These are phyloP conservation scores for Juncus effusus DNA, from an alignment of 176 grass and related monocot species.

Conservation along the genomic window DNA sequence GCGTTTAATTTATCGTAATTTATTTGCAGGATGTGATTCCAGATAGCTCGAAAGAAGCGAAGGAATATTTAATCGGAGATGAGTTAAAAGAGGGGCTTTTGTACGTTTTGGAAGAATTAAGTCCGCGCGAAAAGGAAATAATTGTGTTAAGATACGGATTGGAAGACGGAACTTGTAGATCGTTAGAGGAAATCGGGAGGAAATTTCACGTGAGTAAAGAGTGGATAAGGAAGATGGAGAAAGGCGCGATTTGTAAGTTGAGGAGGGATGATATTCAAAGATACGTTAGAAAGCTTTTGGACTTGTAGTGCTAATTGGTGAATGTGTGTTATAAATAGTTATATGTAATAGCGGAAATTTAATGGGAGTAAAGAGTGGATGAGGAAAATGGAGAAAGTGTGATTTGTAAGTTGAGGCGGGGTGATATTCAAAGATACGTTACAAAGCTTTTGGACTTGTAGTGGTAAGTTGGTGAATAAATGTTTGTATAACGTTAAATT, in stretches of 20 bases:
- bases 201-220: constrained; percentile 63
- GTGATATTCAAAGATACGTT: constrained; percentile 36
- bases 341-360: not conserved
- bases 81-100: constrained; percentile 52
- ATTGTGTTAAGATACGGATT: constrained; percentile 57
- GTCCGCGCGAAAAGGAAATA: constrained; percentile 49
- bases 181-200: constrained; percentile 65
- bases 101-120: constrained; percentile 48
- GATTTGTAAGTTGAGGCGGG: constrained; percentile 56
- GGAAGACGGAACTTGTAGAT: constrained; percentile 59
- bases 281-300: constrained; percentile 18
- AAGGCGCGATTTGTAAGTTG: constrained; percentile 55
- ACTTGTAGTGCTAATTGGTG: not conserved
- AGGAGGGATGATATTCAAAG: constrained; percentile 48
- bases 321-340: not conserved
- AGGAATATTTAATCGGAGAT: constrained; percentile 40
- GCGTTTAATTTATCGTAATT: not conserved
- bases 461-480: not conserved
- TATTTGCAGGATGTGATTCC: constrained; percentile 55
- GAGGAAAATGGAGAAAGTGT: constrained; percentile 74
- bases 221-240: constrained; percentile 89
- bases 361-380: constrained; percentile 64
- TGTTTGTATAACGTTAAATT: constrained; percentile 27
- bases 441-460: constrained; percentile 16
- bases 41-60: constrained; percentile 38